Conservation (phyloP, 768 basidiomycete genomes). For the Fomitopsis serialis region DNA sequence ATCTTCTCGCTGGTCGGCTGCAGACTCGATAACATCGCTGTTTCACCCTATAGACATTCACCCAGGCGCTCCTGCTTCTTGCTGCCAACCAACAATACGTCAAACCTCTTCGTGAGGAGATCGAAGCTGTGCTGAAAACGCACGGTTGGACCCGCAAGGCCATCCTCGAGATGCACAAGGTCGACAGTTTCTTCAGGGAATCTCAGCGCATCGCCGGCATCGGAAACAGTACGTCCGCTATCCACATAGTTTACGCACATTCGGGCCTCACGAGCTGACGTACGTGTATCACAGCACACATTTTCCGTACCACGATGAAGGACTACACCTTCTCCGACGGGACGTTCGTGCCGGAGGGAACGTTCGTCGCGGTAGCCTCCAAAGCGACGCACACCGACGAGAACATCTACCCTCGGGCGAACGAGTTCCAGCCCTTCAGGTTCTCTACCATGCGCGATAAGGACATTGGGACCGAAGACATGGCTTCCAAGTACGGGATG, state of each 20-base stretch:
- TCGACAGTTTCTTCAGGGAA: constrained; percentile 49
- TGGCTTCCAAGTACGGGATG: constrained; percentile 17
- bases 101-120: not conserved
- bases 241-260: not conserved
- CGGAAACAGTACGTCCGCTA: constrained; percentile 10
- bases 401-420: constrained; percentile 16
- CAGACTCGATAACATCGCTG: not conserved
- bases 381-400: constrained; percentile 18
- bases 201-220: constrained; percentile 31
- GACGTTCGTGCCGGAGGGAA: constrained; percentile 16
- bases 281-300: not conserved
- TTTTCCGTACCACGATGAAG: constrained; percentile 6
- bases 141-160: constrained; percentile 28
- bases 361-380: constrained; percentile 11
- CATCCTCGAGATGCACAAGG: constrained; percentile 33
- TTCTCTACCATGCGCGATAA: constrained; percentile 12
- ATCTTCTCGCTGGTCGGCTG: not conserved
- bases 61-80: constrained; percentile 29
- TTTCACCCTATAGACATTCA: constrained; percentile 21
- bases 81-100: constrained; percentile 16
- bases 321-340: constrained; percentile 17
- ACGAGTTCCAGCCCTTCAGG: constrained; percentile 19
- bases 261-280: not conserved
- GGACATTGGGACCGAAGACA: not conserved
- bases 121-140: constrained; percentile 18